Evolutionary conservation across 768 basidiomycete species (phyloP).

Genomic region (Rhizopogon vesiculosus): DNA sequence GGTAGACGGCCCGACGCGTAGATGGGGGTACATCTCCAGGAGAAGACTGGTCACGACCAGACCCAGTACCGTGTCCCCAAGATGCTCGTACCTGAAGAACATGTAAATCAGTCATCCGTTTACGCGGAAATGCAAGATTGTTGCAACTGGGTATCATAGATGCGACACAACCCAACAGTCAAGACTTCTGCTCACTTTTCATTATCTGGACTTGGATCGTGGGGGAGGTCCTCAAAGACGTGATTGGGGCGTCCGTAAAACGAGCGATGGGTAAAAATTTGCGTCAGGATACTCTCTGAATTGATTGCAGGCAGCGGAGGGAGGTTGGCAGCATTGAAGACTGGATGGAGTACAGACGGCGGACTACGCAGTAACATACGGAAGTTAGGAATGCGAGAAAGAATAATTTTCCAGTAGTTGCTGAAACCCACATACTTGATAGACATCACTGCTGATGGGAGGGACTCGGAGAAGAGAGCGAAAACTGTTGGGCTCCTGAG

Average conservation of each 20-base stretch:
- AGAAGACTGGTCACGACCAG: conserved; percentile 64
- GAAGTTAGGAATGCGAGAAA: conserved; percentile 1
- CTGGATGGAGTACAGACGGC: conserved; percentile 15
- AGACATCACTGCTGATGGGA: not conserved
- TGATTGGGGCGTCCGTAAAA: conserved; percentile 64
- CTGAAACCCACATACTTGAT: conserved; percentile 1
- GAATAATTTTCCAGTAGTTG: conserved; percentile 2
- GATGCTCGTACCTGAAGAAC: conserved; percentile 57
- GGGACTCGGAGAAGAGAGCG: not conserved
- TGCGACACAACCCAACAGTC: not conserved
- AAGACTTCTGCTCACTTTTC: conserved; percentile 51
- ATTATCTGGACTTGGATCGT: conserved; percentile 77
- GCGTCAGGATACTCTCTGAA: conserved; percentile 37
- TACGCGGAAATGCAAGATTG: not conserved
- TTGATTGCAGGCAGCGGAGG: conserved; percentile 60
- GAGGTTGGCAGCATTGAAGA: conserved; percentile 27
- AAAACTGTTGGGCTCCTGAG: not conserved
- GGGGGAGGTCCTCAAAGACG: conserved; percentile 68
- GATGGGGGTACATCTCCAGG: conserved; percentile 56
- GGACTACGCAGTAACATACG: conserved; percentile 6
- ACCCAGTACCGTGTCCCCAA: conserved; percentile 72
- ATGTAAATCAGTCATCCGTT: not conserved
- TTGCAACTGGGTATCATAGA: not conserved
- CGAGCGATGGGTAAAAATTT: conserved; percentile 76
- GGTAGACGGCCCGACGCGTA: conserved; percentile 76